Conservation (phyloP, 164 flowering plant species). For the Liquidambar formosana region DNA sequence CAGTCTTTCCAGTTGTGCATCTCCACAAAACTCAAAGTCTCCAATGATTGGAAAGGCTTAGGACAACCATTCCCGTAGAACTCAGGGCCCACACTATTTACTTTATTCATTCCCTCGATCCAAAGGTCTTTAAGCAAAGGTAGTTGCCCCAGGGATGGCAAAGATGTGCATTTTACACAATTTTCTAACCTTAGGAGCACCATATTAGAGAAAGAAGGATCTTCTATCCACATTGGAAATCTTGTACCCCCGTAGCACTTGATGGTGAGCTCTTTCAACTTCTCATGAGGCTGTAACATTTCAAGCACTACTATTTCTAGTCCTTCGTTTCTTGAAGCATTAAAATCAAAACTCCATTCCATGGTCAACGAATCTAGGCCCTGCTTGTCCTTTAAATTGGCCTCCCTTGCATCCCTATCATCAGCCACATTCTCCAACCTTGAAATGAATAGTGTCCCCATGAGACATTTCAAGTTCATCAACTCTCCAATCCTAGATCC, state of each 20-base stretch:
- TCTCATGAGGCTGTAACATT: no score
- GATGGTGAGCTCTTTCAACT: no score
- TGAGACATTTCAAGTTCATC: neutral
- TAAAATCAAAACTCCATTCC: constrained; percentile 1
- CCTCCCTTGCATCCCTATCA: constrained; percentile 11
- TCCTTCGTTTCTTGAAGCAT: neutral
- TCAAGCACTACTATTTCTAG: neutral
- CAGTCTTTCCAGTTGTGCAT: constrained; percentile 3
- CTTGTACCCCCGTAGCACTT: no score
- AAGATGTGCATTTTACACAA: no score
- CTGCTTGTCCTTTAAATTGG: constrained; percentile 15
- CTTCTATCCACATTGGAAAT: no score
- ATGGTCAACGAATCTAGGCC: constrained; percentile 5
- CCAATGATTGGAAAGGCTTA: constrained; percentile 15
- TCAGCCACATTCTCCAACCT: constrained; percentile 15
- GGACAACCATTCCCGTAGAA: neutral
- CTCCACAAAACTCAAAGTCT: constrained; percentile 1
- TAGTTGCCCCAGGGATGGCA: constrained; percentile 2
- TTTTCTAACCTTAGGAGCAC: no score
- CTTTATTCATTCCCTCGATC: neutral
- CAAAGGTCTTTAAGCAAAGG: constrained; percentile 9
- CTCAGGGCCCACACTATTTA: neutral
- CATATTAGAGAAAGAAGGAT: no score
- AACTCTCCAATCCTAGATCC: constrained; percentile 6
- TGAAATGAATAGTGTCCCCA: constrained; percentile 1